phyloP scores from a whole-genome alignment of 2,329 filamentous ascomycete species.

The Talaromyces piceae region DNA sequence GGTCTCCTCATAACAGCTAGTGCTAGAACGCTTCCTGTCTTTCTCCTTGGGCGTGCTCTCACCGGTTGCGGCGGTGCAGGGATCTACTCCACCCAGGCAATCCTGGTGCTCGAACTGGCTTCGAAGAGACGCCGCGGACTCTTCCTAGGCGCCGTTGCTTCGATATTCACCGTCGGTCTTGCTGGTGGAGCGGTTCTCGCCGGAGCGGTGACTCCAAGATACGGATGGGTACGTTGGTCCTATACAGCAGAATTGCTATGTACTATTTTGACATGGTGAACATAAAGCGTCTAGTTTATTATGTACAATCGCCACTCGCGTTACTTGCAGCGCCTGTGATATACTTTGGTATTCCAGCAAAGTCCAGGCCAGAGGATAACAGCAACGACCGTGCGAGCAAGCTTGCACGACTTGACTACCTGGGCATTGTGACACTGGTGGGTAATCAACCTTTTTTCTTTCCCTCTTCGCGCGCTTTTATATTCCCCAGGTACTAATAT shows the following conservation, averaged over 20 bases:
- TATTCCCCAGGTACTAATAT: not conserved
- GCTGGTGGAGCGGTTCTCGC: constrained; percentile 45
- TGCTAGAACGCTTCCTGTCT: constrained; percentile 52
- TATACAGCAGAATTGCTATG: not conserved
- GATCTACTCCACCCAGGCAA: constrained; percentile 60
- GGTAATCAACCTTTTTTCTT: too few relatives aligned
- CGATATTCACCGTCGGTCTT: constrained; percentile 63
- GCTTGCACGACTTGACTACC: constrained; percentile 64
- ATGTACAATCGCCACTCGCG: constrained; percentile 59
- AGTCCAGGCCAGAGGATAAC: constrained; percentile 26
- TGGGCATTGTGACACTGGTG: constrained; percentile 61
- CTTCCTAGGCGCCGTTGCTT: constrained; percentile 66
- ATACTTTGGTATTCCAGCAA: constrained; percentile 57
- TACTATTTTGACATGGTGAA: not conserved
- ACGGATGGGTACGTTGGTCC: constrained; percentile 59
- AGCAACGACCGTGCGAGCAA: constrained; percentile 25
- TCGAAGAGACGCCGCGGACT: constrained; percentile 61
- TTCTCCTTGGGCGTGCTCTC: constrained; percentile 61
- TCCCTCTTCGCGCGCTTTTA: not conserved
- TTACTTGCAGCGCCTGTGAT: constrained; percentile 55
- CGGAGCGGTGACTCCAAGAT: constrained; percentile 53
- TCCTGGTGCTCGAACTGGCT: constrained; percentile 68
- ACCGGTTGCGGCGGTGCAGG: constrained; percentile 64
- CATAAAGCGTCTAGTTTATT: constrained; percentile 61
- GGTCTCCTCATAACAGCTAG: constrained; percentile 60